These are phyloP conservation scores for Colletotrichum gigasporum DNA, from an alignment of 2,329 filamentous ascomycete genomes.

Conservation along the genomic window DNA sequence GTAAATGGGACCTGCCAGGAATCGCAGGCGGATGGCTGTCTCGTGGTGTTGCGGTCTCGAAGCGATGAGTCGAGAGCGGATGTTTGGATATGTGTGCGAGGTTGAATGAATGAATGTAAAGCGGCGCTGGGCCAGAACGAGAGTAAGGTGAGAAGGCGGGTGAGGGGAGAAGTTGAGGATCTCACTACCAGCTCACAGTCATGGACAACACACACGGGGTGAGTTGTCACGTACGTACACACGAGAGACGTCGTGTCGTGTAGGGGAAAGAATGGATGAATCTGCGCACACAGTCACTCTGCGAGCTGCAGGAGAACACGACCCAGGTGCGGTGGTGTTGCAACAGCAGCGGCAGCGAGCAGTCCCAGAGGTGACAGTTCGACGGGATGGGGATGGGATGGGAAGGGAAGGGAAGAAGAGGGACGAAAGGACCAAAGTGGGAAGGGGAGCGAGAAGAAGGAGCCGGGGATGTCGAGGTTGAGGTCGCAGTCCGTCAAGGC, in stretches of 20 bases:
- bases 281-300: slow-evolving; percentile 27
- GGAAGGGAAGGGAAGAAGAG: neutral
- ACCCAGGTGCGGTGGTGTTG: neutral
- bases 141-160: slow-evolving; percentile 29
- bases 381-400: slow-evolving; percentile 15
- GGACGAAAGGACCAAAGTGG: slow-evolving; percentile 26
- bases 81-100: neutral
- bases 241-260: neutral
- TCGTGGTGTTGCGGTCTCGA: neutral
- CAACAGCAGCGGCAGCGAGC: neutral
- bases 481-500: slow-evolving; percentile 20
- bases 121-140: slow-evolving; percentile 31
- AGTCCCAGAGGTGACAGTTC: slow-evolving; percentile 29
- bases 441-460: slow-evolving; percentile 26
- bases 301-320: slow-evolving; percentile 18
- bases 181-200: slow-evolving; percentile 28
- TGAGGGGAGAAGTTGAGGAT: slow-evolving; percentile 21
- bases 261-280: slow-evolving; percentile 33
- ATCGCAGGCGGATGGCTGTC: neutral
- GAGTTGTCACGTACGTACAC: slow-evolving; percentile 18
- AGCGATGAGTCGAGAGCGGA: neutral
- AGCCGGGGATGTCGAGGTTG: slow-evolving; percentile 16
- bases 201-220: slow-evolving; percentile 4
- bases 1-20: slow-evolving; percentile 14
- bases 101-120: slow-evolving; percentile 29